Evolutionary conservation across 2,329 filamentous ascomycete genomes (phyloP).

Genomic region (Aspergillus fructus): DNA sequence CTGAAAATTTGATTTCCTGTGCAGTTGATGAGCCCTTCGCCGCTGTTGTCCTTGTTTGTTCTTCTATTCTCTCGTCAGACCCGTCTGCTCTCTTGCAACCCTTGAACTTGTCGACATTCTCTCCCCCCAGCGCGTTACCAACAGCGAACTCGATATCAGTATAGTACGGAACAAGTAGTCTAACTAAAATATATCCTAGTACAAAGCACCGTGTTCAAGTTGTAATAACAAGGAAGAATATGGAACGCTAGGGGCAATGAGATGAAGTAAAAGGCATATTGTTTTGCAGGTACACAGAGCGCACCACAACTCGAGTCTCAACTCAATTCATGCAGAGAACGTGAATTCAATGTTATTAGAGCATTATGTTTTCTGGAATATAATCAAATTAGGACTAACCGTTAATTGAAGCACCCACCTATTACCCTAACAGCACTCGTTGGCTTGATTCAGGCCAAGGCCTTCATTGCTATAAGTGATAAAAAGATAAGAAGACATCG

Average conservation of each 20-base stretch:
- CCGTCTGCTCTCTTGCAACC: slow-evolving; percentile 5
- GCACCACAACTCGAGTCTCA: no score
- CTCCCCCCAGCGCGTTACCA: slow-evolving; percentile 10
- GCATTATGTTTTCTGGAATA: no score
- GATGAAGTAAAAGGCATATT: not conserved
- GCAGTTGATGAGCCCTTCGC: slow-evolving; percentile 5
- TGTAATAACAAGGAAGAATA: not conserved
- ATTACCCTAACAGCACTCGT: no score
- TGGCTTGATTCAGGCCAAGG: no score
- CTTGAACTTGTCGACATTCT: slow-evolving; percentile 9
- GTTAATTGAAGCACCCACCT: no score
- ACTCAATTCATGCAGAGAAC: no score
- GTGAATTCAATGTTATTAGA: no score
- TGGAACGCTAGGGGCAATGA: not conserved
- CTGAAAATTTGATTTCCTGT: slow-evolving; percentile 11
- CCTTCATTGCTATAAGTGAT: no score
- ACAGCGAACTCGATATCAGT: slow-evolving; percentile 15
- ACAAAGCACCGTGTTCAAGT: not conserved
- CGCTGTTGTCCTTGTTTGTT: slow-evolving; percentile 5
- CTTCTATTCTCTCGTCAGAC: slow-evolving; percentile 9
- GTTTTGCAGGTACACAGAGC: not conserved
- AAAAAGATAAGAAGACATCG: no score
- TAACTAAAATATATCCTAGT: slow-evolving; percentile 8
- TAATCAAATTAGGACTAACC: no score
- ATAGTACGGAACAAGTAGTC: slow-evolving; percentile 14